Conservation (phyloP, 1,284 basidiomycete genomes). For the Gymnopus androsaceus region DNA sequence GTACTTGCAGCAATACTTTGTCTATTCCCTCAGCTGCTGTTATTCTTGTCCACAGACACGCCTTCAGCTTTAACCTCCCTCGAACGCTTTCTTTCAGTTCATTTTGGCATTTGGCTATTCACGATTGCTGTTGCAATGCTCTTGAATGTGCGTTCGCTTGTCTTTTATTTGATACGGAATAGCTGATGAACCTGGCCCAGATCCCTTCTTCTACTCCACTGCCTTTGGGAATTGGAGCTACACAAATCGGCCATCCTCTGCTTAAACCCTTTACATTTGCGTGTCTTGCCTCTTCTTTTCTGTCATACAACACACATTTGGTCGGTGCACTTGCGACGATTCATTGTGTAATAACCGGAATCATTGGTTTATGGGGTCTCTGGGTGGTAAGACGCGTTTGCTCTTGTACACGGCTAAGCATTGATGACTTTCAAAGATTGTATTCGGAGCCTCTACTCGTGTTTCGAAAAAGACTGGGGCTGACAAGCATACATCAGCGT, state of each 20-base stretch:
- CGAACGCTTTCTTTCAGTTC: constrained; percentile 64
- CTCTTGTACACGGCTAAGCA: constrained; percentile 1
- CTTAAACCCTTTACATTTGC: constrained; percentile 57
- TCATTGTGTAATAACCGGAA: constrained; percentile 49
- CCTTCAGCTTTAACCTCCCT: constrained; percentile 54
- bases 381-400: constrained; percentile 61
- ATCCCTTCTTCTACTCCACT: constrained; percentile 41
- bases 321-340: constrained; percentile 59
- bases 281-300: constrained; percentile 54
- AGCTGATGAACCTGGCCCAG: constrained; percentile 29
- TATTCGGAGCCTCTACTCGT: constrained; percentile 59
- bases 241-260: constrained; percentile 68
- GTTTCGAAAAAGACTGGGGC: constrained; percentile 74
- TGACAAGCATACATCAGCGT: constrained; percentile 76
- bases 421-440: constrained; percentile 44
- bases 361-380: constrained; percentile 65
- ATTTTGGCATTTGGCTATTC: constrained; percentile 61
- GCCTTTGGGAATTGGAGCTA: constrained; percentile 21
- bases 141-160: constrained; percentile 50
- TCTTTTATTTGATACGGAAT: neutral
- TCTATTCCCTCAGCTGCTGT: constrained; percentile 59
- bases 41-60: constrained; percentile 57
- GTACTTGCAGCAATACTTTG: constrained; percentile 47
- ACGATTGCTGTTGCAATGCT: constrained; percentile 58
- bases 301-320: constrained; percentile 63